Conservation (phyloP, 495 filamentous ascomycete species). For the Aspergillus cavernicola region DNA sequence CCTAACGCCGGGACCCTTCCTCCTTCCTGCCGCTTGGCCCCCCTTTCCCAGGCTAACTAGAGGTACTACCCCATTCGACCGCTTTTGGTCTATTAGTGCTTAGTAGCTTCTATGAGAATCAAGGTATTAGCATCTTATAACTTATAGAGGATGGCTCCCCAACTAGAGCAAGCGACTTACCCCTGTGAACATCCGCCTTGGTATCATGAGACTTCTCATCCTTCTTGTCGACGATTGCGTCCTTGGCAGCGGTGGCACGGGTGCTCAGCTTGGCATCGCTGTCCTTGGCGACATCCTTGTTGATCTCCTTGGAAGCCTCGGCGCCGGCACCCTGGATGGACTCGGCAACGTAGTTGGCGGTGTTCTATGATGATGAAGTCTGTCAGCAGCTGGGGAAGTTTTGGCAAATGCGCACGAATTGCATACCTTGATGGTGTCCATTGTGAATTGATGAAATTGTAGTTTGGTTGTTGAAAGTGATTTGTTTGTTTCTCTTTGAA, state of each 20-base stretch:
- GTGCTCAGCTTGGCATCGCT: not conserved
- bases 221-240: conserved; percentile 6
- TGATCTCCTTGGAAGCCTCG: conserved; percentile 2
- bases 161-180: not conserved
- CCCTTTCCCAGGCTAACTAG: no score
- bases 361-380: not conserved
- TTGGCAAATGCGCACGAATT: not conserved
- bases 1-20: no score
- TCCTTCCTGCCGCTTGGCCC: no score
- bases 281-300: conserved; percentile 5
- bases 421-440: not conserved
- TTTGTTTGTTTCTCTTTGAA: no score
- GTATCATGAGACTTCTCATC: conserved; percentile 4
- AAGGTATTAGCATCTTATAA: no score
- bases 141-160: no score
- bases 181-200: conserved; percentile 5
- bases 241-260: conserved; percentile 3
- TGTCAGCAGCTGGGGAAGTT: not conserved
- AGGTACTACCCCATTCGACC: no score
- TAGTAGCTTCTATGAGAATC: no score
- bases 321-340: not conserved
- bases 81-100: no score
- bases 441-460: not conserved
- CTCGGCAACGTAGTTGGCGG: conserved; percentile 2
- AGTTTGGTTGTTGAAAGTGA: no score